Evolutionary conservation across 1,139 yeast genomes (phyloP).

Genomic region (Saccharomycopsis phalli): DNA sequence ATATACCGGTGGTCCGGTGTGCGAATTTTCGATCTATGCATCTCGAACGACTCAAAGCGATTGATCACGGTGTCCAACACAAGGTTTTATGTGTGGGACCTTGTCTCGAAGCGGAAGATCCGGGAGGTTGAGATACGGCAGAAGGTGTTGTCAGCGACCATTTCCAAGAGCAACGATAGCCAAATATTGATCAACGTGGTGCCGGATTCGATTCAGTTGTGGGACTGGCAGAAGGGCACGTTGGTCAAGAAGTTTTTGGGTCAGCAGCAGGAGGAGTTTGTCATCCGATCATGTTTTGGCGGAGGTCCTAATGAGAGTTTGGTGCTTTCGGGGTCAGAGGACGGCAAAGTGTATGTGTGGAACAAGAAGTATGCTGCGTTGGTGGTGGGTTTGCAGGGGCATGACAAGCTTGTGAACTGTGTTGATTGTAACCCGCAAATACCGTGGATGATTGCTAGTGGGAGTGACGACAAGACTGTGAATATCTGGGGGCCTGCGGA

Average conservation of each 20-base stretch:
- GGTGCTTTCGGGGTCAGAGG: conserved; percentile 76
- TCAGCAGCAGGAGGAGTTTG: conserved; percentile 58
- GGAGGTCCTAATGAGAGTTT: conserved; percentile 50
- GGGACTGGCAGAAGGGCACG: conserved; percentile 49
- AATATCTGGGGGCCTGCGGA: conserved; percentile 52
- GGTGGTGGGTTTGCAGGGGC: conserved; percentile 56
- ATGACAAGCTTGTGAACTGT: conserved; percentile 57
- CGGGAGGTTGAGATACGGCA: conserved; percentile 33
- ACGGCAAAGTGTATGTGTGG: conserved; percentile 76
- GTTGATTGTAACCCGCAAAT: conserved; percentile 63
- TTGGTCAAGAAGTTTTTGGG: conserved; percentile 61
- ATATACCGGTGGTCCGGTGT: conserved; percentile 34
- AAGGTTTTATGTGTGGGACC: conserved; percentile 47
- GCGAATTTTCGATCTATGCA: conserved; percentile 61
- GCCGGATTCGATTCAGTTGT: conserved; percentile 74
- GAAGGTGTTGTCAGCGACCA: conserved; percentile 40
- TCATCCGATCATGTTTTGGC: conserved; percentile 76
- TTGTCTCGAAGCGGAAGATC: conserved; percentile 27
- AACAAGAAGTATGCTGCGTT: conserved; percentile 66
- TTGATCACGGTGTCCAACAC: conserved; percentile 47
- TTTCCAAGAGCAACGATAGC: conserved; percentile 35
- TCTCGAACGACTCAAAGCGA: conserved; percentile 55
- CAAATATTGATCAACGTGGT: conserved; percentile 53
- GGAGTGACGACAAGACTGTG: conserved; percentile 70
- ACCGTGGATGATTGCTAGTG: conserved; percentile 64